Conservation (phyloP, 352 stramenopile genomes). For the Phytopythium mirpurense region DNA sequence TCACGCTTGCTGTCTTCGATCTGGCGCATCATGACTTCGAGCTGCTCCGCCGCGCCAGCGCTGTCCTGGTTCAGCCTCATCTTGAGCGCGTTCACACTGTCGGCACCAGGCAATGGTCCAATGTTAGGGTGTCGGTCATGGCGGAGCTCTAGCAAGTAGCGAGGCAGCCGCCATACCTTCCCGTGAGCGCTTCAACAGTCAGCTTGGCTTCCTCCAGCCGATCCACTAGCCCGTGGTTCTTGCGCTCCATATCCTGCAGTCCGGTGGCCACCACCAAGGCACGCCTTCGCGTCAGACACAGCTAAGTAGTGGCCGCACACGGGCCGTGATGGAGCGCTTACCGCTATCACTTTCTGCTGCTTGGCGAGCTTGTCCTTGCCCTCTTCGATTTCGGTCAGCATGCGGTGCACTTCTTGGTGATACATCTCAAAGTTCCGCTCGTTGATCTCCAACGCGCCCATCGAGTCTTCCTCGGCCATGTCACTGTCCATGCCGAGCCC, state of each 20-base stretch:
- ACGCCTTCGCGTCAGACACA: not conserved
- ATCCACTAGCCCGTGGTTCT: constrained; percentile 52
- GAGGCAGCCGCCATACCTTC: constrained; percentile 33
- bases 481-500: not conserved
- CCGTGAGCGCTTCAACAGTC: constrained; percentile 57
- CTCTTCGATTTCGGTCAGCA: constrained; percentile 63
- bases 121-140: not conserved
- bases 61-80: constrained; percentile 67
- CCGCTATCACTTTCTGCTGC: constrained; percentile 64
- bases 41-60: constrained; percentile 49
- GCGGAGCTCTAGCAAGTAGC: too few relatives aligned
- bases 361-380: constrained; percentile 47
- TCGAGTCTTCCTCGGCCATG: constrained; percentile 5
- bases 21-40: constrained; percentile 60
- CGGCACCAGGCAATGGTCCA: not conserved
- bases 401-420: constrained; percentile 56
- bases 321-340: too few relatives aligned
- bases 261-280: not conserved
- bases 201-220: constrained; percentile 66
- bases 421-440: constrained; percentile 68
- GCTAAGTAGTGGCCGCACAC: too few relatives aligned
- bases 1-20: constrained; percentile 66
- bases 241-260: constrained; percentile 58
- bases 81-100: constrained; percentile 66
- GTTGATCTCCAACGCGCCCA: constrained; percentile 32